These are phyloP conservation scores for Colletotrichum spinosum DNA, from an alignment of 2,329 filamentous ascomycete species.

Conservation along the genomic window DNA sequence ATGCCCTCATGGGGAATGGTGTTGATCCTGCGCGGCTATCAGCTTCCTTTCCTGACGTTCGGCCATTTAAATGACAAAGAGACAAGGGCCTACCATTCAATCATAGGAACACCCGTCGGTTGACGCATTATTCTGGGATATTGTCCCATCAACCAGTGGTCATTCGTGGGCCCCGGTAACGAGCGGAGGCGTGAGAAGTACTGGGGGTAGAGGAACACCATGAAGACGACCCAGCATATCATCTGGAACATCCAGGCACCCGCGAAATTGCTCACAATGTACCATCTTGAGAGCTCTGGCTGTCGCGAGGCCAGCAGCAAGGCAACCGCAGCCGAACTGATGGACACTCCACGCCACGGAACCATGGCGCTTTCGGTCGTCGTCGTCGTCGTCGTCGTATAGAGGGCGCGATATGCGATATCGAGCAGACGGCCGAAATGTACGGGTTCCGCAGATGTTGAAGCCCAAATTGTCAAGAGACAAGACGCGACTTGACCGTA, in stretches of 20 bases:
- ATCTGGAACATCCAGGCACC: slow-evolving; percentile 50
- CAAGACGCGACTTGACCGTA: no score
- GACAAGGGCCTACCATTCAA: slow-evolving; percentile 57
- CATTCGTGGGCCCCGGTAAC: slow-evolving; percentile 57
- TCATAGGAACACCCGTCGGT: slow-evolving; percentile 57
- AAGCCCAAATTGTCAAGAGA: no score
- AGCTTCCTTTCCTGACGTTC: slow-evolving; percentile 19
- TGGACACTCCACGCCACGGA: slow-evolving; percentile 31
- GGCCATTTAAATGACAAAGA: not conserved
- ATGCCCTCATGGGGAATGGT: slow-evolving; percentile 75
- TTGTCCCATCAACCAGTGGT: slow-evolving; percentile 63
- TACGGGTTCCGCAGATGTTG: no score
- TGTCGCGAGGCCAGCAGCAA: slow-evolving; percentile 29
- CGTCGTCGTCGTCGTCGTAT: not conserved
- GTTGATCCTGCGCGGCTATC: slow-evolving; percentile 60
- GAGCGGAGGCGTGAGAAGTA: slow-evolving; percentile 61
- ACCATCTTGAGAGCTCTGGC: slow-evolving; percentile 43
- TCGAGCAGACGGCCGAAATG: no score
- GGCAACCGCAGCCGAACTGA: slow-evolving; percentile 25
- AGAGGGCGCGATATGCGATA: not conserved
- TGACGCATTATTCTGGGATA: slow-evolving; percentile 51
- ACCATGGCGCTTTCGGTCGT: slow-evolving; percentile 20
- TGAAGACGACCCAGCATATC: slow-evolving; percentile 53
- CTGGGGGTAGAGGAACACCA: slow-evolving; percentile 60
- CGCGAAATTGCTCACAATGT: slow-evolving; percentile 49